Conservation (phyloP, 129 eudicot species). For the Smallanthus sonchifolius region DNA sequence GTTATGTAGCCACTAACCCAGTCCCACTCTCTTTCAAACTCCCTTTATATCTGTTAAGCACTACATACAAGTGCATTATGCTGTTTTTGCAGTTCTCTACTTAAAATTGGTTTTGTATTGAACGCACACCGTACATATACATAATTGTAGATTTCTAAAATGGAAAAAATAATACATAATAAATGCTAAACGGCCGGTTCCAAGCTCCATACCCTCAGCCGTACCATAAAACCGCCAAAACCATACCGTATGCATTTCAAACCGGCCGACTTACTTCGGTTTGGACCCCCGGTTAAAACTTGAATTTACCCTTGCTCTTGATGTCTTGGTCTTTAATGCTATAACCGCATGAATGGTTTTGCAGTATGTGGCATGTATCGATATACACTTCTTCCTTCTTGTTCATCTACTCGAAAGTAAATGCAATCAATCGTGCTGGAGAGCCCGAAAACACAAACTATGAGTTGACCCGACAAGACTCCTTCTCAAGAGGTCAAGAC, state of each 20-base stretch:
- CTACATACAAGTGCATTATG: too few species aligned
- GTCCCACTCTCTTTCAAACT: too few species aligned
- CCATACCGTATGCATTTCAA: not conserved
- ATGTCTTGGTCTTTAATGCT: slow-evolving; percentile 13
- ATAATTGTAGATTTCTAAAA: too few species aligned
- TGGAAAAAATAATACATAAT: too few species aligned
- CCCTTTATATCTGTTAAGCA: too few species aligned
- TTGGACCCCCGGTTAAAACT: not conserved
- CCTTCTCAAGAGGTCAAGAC: slow-evolving; percentile 38
- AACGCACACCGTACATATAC: too few species aligned
- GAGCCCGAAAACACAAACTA: slow-evolving; percentile 33
- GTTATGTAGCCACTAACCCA: not conserved
- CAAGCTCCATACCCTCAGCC: not conserved
- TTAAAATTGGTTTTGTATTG: too few species aligned
- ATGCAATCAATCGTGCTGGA: slow-evolving; percentile 24
- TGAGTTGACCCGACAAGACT: slow-evolving; percentile 71
- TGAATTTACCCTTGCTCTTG: slow-evolving; percentile 3
- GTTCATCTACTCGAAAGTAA: slow-evolving; percentile 66
- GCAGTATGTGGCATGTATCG: slow-evolving; percentile 79
- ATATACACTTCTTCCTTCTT: slow-evolving; percentile 73
- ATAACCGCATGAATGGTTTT: slow-evolving; percentile 4
- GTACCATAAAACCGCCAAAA: not conserved
- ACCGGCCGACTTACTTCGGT: not conserved
- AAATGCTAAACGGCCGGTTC: too few species aligned
- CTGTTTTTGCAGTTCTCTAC: too few species aligned